Evolutionary conservation across 2,329 filamentous ascomycete genomes (phyloP).

Genomic region (Fusarium solani-melongenae): DNA sequence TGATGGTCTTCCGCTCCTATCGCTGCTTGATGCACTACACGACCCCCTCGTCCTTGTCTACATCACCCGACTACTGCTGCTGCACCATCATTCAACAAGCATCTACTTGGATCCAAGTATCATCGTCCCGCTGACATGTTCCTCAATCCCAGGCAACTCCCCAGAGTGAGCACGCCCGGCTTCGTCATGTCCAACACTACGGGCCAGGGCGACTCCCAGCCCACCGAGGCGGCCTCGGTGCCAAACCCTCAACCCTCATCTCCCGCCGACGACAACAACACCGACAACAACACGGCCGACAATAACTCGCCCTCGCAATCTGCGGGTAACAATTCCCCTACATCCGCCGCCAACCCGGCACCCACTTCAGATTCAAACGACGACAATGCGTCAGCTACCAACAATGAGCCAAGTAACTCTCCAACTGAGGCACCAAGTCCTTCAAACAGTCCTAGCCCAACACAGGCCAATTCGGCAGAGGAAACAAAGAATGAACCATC

Average conservation of each 20-base stretch:
- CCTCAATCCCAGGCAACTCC: constrained; percentile 44
- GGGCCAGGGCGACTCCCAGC: constrained; percentile 31
- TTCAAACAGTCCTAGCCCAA: constrained; percentile 16
- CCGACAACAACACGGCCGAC: neutral
- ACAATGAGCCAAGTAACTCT: constrained; percentile 13
- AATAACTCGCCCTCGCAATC: constrained; percentile 17
- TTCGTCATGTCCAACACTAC: constrained; percentile 50
- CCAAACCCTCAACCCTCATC: constrained; percentile 19
- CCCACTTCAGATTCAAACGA: constrained; percentile 18
- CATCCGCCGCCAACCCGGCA: constrained; percentile 15
- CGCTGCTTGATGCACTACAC: constrained; percentile 7
- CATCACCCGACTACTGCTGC: neutral
- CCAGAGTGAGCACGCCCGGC: constrained; percentile 32
- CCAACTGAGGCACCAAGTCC: constrained; percentile 13
- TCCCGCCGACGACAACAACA: constrained; percentile 11
- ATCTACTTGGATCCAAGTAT: constrained; percentile 10
- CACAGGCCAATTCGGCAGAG: constrained; percentile 7
- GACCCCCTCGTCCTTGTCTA: constrained; percentile 5
- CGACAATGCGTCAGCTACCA: constrained; percentile 10
- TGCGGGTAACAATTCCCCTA: neutral
- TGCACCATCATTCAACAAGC: constrained; percentile 1
- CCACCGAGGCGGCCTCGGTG: constrained; percentile 36
- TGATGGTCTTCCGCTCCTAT: constrained; percentile 11
- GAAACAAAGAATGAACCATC: constrained; percentile 18
- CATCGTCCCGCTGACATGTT: constrained; percentile 49